Base-by-base conservation (phyloP, 2,329 filamentous ascomycete species). In the Pezicula radicicola region DNA sequence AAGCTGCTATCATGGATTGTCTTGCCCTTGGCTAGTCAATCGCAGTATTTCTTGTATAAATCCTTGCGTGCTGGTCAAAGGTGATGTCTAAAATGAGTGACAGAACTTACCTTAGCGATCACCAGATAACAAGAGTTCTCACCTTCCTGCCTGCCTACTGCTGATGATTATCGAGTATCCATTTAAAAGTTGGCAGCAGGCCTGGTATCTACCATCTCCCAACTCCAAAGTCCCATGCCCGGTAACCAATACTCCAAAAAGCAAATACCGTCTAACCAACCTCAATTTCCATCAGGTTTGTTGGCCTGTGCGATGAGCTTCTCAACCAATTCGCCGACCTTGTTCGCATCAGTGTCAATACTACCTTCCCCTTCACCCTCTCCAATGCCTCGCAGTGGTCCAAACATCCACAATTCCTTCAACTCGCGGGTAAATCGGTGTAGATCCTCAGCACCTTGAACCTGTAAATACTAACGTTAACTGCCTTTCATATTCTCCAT, bases 381-480 rank as follows among this genome's bases (percentile, higher is more conserved):
- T 41, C 71, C 73, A 4, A 74, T 69, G 43, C 66, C 68, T 51
- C 70, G 69, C 21, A 79, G 64, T 1, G 76, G 71, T 2, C 77
- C 77, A 50, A 73, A 70, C 10, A 78, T 68, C 75, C 76, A 79
- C 21, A 79, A 66, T 50, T 75, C 71, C 56, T 78, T 76, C 51
- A 80, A 68, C 55, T 75, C 72, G 36, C 76, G 72, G 16, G 70
- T 77, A 12, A 80, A 65, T 27, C 66, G 62, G 4, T 78, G 68
- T 3, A 80, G 67, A 52, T 77, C 72, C 53, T 79, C 64, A 10
- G 61, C 56, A 12, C 60, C 62, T 19, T 60, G 60, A 30, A 67
- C 58, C 66, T 68, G 47, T 42, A 19, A 27, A 27, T 25, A 4
- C 9, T 3, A 28, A 27, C 10, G n/a, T 28, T 13, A 37, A 45